Conservation (phyloP, 2,329 filamentous ascomycete species). For the Magnaporthiopsis rhizophila region DNA sequence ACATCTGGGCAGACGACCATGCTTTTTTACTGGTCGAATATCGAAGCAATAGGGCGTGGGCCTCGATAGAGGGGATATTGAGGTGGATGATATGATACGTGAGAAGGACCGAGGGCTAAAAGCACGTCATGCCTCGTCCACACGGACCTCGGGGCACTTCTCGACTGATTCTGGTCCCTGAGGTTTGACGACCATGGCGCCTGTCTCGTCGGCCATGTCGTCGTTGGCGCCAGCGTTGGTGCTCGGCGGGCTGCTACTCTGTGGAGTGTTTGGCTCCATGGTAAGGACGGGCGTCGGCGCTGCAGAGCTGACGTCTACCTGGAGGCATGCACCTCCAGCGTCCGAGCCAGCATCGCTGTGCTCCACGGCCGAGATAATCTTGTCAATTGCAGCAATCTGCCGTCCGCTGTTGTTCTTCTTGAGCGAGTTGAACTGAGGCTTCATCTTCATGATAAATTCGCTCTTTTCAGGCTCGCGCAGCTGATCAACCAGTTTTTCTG, state of each 20-base stretch:
- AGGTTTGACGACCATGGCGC: not conserved
- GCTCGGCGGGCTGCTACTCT: constrained; percentile 58
- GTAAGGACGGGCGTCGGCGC: constrained; percentile 60
- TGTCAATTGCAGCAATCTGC: constrained; percentile 58
- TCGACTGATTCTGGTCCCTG: not conserved
- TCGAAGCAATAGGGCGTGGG: not conserved
- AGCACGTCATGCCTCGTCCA: constrained; percentile 6
- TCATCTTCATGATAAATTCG: constrained; percentile 54
- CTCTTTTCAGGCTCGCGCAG: constrained; percentile 53
- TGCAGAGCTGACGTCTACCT: constrained; percentile 41
- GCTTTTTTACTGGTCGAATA: not conserved
- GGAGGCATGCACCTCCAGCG: constrained; percentile 23
- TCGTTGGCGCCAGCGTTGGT: constrained; percentile 49
- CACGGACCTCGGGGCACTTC: constrained; percentile 9
- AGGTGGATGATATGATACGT: constrained; percentile 7
- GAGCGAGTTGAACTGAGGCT: constrained; percentile 50
- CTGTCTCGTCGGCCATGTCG: constrained; percentile 4
- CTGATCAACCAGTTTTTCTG: constrained; percentile 71
- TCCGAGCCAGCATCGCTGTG: not conserved
- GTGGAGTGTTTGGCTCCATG: constrained; percentile 61
- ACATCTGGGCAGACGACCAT: not conserved
- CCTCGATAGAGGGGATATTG: not conserved
- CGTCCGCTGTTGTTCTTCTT: constrained; percentile 59
- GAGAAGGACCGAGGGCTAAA: constrained; percentile 6
- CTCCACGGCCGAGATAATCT: constrained; percentile 31